A percentile compares a stretch with the other conserved stretches of the same genome.
Evolutionary conservation across 768 basidiomycete species (phyloP).

Genomic region (Lentinula lateritia): DNA sequence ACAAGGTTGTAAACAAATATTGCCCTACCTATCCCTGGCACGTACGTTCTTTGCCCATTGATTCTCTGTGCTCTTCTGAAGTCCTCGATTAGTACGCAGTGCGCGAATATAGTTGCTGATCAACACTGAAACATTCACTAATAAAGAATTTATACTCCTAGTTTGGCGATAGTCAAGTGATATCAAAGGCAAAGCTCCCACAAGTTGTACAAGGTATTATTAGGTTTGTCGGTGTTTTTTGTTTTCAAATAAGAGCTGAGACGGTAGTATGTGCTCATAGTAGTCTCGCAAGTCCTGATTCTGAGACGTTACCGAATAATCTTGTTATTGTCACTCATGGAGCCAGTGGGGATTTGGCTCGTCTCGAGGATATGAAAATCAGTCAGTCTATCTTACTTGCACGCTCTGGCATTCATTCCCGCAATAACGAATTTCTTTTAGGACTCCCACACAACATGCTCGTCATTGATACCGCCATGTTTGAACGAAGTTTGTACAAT

Average conservation of each 20-base stretch:
- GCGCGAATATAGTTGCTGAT: slow-evolving; percentile 19
- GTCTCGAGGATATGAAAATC: slow-evolving; percentile 76
- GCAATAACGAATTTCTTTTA: slow-evolving; percentile 19
- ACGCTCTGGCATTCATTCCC: background rate
- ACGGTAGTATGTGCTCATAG: slow-evolving; percentile 27
- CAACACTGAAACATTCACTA: background rate
- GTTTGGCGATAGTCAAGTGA: slow-evolving; percentile 77
- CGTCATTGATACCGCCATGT: slow-evolving; percentile 56
- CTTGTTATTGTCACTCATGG: slow-evolving; percentile 71
- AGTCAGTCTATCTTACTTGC: slow-evolving; percentile 39
- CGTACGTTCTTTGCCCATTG: slow-evolving; percentile 36
- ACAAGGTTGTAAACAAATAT: slow-evolving; percentile 58
- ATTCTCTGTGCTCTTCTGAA: slow-evolving; percentile 2
- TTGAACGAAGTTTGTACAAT: slow-evolving; percentile 59
- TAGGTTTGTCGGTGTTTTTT: slow-evolving; percentile 36
- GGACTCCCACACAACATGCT: slow-evolving; percentile 73
- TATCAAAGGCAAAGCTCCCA: slow-evolving; percentile 62
- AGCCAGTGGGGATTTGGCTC: slow-evolving; percentile 46
- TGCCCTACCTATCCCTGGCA: slow-evolving; percentile 67
- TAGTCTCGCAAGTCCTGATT: slow-evolving; percentile 71
- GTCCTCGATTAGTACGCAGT: slow-evolving; percentile 54
- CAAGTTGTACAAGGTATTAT: slow-evolving; percentile 69
- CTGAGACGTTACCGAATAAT: slow-evolving; percentile 62
- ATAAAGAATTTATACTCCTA: slow-evolving; percentile 21
- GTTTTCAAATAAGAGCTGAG: background rate